Evolutionary conservation across 129 eudicot genomes (phyloP), one percentile per base, ranked within the genome.

Genomic region (Gnaphalium uliginosum): DNA sequence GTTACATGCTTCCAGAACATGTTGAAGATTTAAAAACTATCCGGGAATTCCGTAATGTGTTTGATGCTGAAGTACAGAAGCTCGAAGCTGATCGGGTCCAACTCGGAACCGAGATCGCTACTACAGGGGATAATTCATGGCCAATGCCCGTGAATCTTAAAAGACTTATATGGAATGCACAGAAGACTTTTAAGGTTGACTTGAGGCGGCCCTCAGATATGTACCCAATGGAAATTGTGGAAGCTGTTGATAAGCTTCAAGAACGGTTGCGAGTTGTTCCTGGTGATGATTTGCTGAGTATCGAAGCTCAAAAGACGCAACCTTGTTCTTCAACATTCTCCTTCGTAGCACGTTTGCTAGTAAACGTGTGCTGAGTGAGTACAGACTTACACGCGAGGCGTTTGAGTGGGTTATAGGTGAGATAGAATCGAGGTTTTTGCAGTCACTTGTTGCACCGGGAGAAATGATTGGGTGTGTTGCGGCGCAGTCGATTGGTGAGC

Each of bases 391-490:
- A 0, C 83, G 88, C 27, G 98, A 90, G 84, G 98, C 98, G 2
- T 93, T 93, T 83, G 93, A 85, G 6, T 93, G 97, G 98, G 98
- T 93, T 56, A 84, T 90, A 62, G 98, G 97, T 43, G 98, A 93
- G 86, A 88, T 90, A 37, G 98, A 93, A 68, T 90, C 98, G 6
- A 88, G 97, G 35, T 93, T 93, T 73, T 72, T 93, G 68, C 98
- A 93, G 81, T 93, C 97, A 4, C 91, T 93, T 58, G 98, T 93
- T 30, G 96, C 98, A 23, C 93, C 97, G 11, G 98, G 98, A 29
- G 98, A 93, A 81, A 93, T 93, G 98, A 90, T 93, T 61, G 98
- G 98, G 17, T 90, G 97, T 85, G 97, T 93, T 80, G 98, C 98
- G 24, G 97, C 98, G 8, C 98, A 93, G 83, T 93, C 98, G 8